A percentile compares a stretch with the other conserved stretches of the same genome.
phyloP scores from a whole-genome alignment of 176 grass and related monocot species.

The Eremochloa ophiuroides region DNA sequence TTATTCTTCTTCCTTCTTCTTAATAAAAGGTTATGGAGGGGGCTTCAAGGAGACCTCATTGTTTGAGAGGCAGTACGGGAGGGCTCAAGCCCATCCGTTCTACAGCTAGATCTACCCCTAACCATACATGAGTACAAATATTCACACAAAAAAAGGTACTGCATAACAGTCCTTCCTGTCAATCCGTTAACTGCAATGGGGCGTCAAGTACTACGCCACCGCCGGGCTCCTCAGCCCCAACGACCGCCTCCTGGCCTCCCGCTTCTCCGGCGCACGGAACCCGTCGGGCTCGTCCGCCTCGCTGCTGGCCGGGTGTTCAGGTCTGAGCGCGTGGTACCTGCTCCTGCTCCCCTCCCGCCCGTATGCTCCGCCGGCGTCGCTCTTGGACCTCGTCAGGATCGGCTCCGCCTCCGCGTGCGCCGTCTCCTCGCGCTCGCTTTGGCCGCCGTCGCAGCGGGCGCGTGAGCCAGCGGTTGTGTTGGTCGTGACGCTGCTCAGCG shows the following conservation, averaged over 20 bases:
- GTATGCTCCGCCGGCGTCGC: conserved; percentile 22
- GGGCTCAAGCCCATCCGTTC: neutral
- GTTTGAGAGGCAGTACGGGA: neutral
- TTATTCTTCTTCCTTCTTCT: neutral
- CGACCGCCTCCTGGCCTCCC: conserved; percentile 17
- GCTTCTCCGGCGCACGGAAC: conserved; percentile 6
- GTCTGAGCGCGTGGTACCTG: conserved; percentile 48
- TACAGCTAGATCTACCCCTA: neutral
- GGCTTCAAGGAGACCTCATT: neutral
- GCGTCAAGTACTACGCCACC: neutral
- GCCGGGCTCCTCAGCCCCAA: conserved; percentile 9
- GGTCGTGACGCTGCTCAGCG: conserved; percentile 46
- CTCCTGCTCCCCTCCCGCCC: conserved; percentile 29
- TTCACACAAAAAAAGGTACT: neutral
- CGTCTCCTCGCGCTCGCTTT: neutral
- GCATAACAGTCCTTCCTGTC: neutral
- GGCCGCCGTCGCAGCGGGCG: neutral
- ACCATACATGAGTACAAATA: neutral
- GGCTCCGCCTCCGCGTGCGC: neutral
- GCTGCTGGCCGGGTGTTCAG: conserved; percentile 25
- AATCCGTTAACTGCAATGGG: neutral
- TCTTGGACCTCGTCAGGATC: neutral
- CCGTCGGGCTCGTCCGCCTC: neutral
- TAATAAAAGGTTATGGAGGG: neutral
- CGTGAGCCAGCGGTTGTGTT: conserved; percentile 33